These are phyloP conservation scores for Moringa oleifera DNA, from an alignment of 345 rosid species.

Conservation along the genomic window DNA sequence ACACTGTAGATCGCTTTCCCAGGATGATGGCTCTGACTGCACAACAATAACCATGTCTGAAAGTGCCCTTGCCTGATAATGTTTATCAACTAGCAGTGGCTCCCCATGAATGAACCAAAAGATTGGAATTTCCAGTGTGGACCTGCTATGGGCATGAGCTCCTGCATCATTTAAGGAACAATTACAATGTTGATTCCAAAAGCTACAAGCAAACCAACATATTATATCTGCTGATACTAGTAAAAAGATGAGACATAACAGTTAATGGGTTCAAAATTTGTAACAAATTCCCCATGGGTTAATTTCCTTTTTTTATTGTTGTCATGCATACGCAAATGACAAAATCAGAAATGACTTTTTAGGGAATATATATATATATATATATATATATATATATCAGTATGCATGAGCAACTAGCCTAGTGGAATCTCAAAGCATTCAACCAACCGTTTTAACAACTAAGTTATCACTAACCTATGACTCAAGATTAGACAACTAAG, in stretches of 20 bases:
- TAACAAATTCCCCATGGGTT: too few species aligned
- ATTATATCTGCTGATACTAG: background rate
- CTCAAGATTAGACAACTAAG: too few species aligned
- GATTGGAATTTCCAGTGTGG: slow-evolving; percentile 93
- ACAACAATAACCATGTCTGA: slow-evolving; percentile 90
- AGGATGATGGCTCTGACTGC: slow-evolving; percentile 85
- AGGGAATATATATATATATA: too few species aligned
- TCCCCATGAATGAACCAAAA: slow-evolving; percentile 93
- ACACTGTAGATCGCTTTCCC: slow-evolving; percentile 99
- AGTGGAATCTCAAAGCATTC: background rate
- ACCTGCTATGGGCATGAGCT: slow-evolving; percentile 82
- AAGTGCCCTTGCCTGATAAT: slow-evolving; percentile 94
- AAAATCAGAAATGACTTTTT: too few species aligned
- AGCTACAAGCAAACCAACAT: background rate
- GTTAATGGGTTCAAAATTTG: background rate
- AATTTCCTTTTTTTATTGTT: too few species aligned
- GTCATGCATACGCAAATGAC: too few species aligned
- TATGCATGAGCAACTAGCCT: background rate
- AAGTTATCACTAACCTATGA: background rate
- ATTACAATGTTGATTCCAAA: slow-evolving; percentile 22
- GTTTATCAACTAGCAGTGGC: slow-evolving; percentile 83
- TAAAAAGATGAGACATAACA: background rate
- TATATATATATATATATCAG: too few species aligned
- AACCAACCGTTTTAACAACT: background rate
- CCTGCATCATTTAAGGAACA: slow-evolving; percentile 45